A percentile compares a stretch with the other conserved stretches of the same genome.
Evolutionary conservation across 805 yeast species (phyloP).

Genomic region (Ogataea zsoltii): DNA sequence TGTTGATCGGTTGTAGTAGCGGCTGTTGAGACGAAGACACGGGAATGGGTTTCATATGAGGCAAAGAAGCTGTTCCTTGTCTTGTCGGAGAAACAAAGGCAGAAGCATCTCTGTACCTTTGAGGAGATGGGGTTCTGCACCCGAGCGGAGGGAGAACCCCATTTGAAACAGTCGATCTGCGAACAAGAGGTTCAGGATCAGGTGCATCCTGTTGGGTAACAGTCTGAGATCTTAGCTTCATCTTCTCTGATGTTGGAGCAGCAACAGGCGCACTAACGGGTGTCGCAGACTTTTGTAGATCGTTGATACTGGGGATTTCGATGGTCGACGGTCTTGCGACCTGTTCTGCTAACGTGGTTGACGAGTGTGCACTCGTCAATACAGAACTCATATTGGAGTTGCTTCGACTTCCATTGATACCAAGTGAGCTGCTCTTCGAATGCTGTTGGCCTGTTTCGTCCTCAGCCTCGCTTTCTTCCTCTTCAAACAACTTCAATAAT

Average conservation of each 20-base stretch:
- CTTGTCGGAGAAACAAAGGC: constrained; percentile 32
- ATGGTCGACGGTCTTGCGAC: constrained; percentile 38
- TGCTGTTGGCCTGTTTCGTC: constrained; percentile 1
- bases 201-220: constrained; percentile 40
- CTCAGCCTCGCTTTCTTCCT: constrained; percentile 36
- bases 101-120: constrained; percentile 30
- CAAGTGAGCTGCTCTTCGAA: background rate
- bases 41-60: constrained; percentile 53
- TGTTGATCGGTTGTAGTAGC: constrained; percentile 56
- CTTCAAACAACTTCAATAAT: constrained; percentile 67
- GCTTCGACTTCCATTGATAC: constrained; percentile 5
- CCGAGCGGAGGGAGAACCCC: constrained; percentile 41
- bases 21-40: constrained; percentile 39
- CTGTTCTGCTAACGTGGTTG: constrained; percentile 23
- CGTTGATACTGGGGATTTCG: constrained; percentile 47
- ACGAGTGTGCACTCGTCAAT: constrained; percentile 1
- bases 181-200: constrained; percentile 22
- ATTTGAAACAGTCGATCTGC: constrained; percentile 40
- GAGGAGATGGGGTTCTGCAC: constrained; percentile 50
- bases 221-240: constrained; percentile 43
- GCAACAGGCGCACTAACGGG: background rate
- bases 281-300: constrained; percentile 23
- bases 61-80: constrained; percentile 25
- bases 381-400: constrained; percentile 11
- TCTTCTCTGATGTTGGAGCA: constrained; percentile 3